phyloP scores from a whole-genome alignment of 352 stramenopile genomes.

The Phytophthora sojae region DNA sequence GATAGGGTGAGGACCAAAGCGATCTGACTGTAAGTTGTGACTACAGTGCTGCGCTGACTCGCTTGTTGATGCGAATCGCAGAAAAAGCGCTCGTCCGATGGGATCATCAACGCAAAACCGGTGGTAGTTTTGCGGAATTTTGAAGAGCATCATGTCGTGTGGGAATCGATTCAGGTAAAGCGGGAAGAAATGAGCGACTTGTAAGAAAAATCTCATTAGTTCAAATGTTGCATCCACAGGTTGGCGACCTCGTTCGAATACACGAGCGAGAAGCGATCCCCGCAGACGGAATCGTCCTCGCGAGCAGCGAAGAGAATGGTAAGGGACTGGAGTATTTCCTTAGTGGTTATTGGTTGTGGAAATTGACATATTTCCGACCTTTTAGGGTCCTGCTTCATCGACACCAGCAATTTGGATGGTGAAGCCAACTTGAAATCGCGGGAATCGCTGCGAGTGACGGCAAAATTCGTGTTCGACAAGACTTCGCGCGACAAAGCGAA shows the following conservation, averaged over 20 bases:
- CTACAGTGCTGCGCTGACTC: conserved; percentile 8
- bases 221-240: conserved; percentile 25
- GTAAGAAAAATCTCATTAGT: neutral
- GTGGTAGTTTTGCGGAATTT: conserved; percentile 70
- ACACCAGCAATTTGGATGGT: conserved; percentile 85
- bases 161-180: conserved; percentile 78
- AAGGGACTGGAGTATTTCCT: neutral
- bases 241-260: conserved; percentile 90
- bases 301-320: conserved; percentile 85
- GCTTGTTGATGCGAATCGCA: conserved; percentile 25
- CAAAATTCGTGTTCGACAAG: conserved; percentile 46
- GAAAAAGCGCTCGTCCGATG: conserved; percentile 65
- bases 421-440: conserved; percentile 84
- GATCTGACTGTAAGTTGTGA: conserved; percentile 10
- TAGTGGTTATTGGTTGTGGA: neutral
- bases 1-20: conserved; percentile 55
- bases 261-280: conserved; percentile 89
- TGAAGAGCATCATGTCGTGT: conserved; percentile 62
- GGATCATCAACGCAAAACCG: conserved; percentile 66
- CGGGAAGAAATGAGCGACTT: neutral
- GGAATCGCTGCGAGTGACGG: conserved; percentile 51
- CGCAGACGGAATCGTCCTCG: conserved; percentile 92
- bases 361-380: neutral
- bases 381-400: conserved; percentile 78
- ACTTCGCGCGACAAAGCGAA: conserved; percentile 41